Evolutionary conservation across 805 yeast species (phyloP).

Genomic region (Nematodospora valgi): DNA sequence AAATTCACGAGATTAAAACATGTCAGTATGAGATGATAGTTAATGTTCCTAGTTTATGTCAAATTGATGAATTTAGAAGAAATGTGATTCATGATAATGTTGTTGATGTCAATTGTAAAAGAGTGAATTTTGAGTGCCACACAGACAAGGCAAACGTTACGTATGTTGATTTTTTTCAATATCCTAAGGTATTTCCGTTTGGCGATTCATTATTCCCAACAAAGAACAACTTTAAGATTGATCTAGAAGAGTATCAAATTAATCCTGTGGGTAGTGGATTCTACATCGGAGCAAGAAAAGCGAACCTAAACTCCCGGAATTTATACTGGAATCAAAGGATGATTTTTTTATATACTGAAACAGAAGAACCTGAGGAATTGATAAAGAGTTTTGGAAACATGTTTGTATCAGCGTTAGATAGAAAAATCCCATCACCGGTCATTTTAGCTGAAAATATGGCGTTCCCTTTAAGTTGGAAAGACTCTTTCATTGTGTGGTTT

Average conservation of each 20-base stretch:
- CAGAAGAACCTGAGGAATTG: conserved; percentile 11
- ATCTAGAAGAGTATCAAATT: conserved; percentile 22
- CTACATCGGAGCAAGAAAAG: conserved; percentile 21
- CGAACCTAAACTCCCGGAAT: conserved; percentile 11
- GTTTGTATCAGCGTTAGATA: conserved; percentile 20
- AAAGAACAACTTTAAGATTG: conserved; percentile 21
- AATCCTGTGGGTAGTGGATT: conserved; percentile 31
- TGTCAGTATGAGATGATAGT: conserved; percentile 56
- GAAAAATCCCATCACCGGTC: conserved; percentile 25
- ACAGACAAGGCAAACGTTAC: not conserved
- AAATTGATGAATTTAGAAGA: conserved; percentile 30
- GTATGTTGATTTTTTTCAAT: conserved; percentile 14
- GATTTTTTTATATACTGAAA: conserved; percentile 22
- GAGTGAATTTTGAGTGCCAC: conserved; percentile 6
- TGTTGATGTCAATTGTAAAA: conserved; percentile 27
- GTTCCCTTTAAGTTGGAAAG: conserved; percentile 22
- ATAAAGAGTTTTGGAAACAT: conserved; percentile 18
- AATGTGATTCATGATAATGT: conserved; percentile 20
- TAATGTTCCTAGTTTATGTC: conserved; percentile 50
- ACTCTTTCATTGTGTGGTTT: conserved; percentile 32
- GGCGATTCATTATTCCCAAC: conserved; percentile 20
- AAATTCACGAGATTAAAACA: conserved; percentile 50
- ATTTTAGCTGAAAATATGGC: conserved; percentile 6
- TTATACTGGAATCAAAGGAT: conserved; percentile 20
- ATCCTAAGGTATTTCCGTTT: conserved; percentile 2